Evolutionary conservation across 2,329 filamentous ascomycete species (phyloP).

Genomic region (Fusarium gaditjirri): DNA sequence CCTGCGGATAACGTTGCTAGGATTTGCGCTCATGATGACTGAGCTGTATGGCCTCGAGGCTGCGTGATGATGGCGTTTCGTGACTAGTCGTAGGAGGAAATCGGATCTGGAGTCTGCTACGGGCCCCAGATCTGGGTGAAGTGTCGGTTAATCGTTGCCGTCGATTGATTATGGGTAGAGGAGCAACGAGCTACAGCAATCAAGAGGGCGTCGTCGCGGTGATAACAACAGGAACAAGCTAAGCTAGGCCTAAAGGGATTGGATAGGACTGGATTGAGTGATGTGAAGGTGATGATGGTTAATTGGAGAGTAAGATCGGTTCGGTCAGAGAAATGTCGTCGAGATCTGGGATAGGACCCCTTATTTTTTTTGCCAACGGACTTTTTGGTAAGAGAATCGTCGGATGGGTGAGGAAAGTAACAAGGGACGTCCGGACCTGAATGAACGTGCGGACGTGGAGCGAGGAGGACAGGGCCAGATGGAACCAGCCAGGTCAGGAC

Average conservation of each 20-base stretch:
- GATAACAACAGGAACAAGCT: conserved; percentile 20
- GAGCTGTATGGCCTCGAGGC: conserved; percentile 22
- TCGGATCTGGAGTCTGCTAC: conserved; percentile 37
- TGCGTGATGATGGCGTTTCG: conserved; percentile 18
- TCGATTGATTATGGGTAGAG: conserved; percentile 24
- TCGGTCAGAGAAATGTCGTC: conserved; percentile 27
- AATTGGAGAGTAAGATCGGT: conserved; percentile 7
- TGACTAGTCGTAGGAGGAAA: conserved; percentile 12
- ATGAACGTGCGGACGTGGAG: conserved; percentile 36
- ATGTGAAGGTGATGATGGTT: conserved; percentile 1
- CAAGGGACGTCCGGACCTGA: conserved; percentile 36
- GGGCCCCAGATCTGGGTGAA: conserved; percentile 35
- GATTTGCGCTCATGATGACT: conserved; percentile 57
- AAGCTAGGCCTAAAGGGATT: conserved; percentile 3
- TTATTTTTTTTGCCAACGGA: conserved; percentile 37
- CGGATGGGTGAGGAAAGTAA: conserved; percentile 35
- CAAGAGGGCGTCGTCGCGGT: conserved; percentile 30
- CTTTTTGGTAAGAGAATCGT: conserved; percentile 31
- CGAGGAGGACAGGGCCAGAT: conserved; percentile 27
- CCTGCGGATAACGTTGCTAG: conserved; percentile 73
- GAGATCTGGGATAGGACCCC: conserved; percentile 32
- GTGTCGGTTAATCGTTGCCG: conserved; percentile 21
- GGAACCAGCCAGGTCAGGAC: conserved; percentile 4
- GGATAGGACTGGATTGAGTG: neutral
- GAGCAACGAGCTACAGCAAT: conserved; percentile 24